phyloP scores from a whole-genome alignment of 345 rosid species.

The Draba incana region DNA sequence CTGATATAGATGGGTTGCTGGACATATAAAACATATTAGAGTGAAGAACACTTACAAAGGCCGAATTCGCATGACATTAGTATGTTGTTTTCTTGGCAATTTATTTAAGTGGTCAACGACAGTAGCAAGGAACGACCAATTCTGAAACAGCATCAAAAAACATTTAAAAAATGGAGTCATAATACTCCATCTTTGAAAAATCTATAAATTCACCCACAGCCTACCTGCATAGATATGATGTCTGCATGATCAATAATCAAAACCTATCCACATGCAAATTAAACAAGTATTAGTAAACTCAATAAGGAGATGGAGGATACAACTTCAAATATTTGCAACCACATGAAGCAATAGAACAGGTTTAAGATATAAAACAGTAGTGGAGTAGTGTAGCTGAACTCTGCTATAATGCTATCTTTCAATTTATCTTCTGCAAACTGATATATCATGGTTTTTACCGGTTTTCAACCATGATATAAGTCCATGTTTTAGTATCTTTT shows the following conservation, averaged over 20 bases:
- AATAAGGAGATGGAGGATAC: conserved; percentile 15
- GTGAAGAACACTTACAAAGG: conserved; percentile 55
- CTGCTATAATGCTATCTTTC: conserved; percentile 1
- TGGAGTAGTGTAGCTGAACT: conserved; percentile 4
- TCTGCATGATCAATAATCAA: conserved; percentile 93
- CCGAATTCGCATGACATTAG: conserved; percentile 88
- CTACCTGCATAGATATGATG: conserved; percentile 90
- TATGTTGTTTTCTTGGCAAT: conserved; percentile 77
- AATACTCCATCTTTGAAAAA: conserved; percentile 13
- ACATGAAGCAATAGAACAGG: conserved; percentile 15
- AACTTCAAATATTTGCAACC: conserved; percentile 16
- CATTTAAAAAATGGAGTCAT: conserved; percentile 17
- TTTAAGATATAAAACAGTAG: conserved; percentile 11
- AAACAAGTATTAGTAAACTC: conserved; percentile 23
- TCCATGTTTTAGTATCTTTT: too few relatives aligned
- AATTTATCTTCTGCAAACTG: conserved; percentile 7
- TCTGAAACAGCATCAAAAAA: conserved; percentile 52
- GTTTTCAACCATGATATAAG: too few relatives aligned
- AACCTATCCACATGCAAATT: conserved; percentile 54
- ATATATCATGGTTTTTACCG: too few relatives aligned
- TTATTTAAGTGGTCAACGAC: conserved; percentile 68
- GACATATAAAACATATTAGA: conserved; percentile 17
- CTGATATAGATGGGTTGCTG: neutral
- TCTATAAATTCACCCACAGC: conserved; percentile 36
- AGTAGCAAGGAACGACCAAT: conserved; percentile 69